A percentile compares a stretch with the other conserved stretches of the same genome.
phyloP scores from a whole-genome alignment of 495 filamentous ascomycete species.

The Echria macrotheca region DNA sequence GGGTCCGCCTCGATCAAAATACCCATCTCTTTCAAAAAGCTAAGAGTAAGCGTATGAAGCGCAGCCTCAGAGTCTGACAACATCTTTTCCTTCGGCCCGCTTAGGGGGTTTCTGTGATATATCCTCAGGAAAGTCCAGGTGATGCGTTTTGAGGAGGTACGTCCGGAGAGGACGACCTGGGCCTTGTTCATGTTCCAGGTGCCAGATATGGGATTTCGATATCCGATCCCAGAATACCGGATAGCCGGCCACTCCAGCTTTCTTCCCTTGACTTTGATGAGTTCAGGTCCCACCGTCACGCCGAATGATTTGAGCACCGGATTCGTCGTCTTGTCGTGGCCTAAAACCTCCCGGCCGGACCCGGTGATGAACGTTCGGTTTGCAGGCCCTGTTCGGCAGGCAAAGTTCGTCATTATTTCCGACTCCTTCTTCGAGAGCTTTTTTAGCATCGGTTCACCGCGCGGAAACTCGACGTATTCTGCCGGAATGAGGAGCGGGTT shows the following conservation, averaged over 20 bases:
- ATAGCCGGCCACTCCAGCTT: constrained; percentile 53
- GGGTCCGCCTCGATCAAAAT: not conserved
- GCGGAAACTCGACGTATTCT: constrained; percentile 58
- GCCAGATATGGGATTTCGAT: constrained; percentile 18
- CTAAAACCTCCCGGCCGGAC: constrained; percentile 41
- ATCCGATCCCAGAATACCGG: constrained; percentile 36
- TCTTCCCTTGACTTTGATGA: constrained; percentile 62
- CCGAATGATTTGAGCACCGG: constrained; percentile 45
- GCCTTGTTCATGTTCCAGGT: constrained; percentile 35
- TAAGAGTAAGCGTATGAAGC: not conserved
- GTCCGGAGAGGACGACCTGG: constrained; percentile 24
- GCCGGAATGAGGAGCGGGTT: constrained; percentile 62
- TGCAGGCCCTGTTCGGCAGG: constrained; percentile 56
- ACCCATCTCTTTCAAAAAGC: not conserved
- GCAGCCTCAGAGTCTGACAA: not conserved
- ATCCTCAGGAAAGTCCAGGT: not conserved
- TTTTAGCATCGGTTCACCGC: constrained; percentile 57
- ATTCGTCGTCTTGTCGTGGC: constrained; percentile 28
- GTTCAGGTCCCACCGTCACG: constrained; percentile 43
- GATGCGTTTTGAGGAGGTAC: not conserved
- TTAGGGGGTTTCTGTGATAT: not conserved
- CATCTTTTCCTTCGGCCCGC: not conserved
- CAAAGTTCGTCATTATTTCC: constrained; percentile 59
- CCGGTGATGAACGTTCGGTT: constrained; percentile 63
- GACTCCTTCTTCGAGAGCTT: constrained; percentile 56